These are phyloP conservation scores for Aspergillus alliaceus DNA, from an alignment of 2,329 filamentous ascomycete species.

Conservation along the genomic window DNA sequence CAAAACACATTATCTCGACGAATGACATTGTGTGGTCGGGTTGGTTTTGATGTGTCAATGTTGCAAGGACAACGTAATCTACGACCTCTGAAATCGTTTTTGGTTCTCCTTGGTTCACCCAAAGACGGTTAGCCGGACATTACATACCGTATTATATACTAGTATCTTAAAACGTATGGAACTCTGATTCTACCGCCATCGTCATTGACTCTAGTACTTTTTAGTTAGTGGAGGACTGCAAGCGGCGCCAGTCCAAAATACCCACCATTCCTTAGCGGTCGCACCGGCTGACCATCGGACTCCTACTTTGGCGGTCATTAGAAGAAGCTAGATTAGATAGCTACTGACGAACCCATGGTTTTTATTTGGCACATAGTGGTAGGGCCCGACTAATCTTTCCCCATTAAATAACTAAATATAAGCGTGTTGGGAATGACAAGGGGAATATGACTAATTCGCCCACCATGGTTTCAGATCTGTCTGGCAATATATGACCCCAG, in stretches of 20 bases:
- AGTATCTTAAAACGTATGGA: background rate
- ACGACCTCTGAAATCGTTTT: background rate
- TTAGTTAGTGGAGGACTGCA: background rate
- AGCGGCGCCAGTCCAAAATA: background rate
- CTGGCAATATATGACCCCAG: background rate
- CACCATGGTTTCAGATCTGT: constrained; percentile 1
- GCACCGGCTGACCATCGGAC: background rate
- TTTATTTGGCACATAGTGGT: background rate
- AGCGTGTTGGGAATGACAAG: background rate
- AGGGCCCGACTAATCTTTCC: background rate
- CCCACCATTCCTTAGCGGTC: background rate
- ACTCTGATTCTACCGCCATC: background rate
- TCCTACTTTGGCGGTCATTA: background rate
- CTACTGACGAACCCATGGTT: background rate
- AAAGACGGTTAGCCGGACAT: background rate
- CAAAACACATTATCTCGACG: background rate
- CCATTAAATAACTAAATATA: background rate
- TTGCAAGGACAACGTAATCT: constrained; percentile 9
- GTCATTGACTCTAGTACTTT: background rate
- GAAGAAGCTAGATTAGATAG: background rate
- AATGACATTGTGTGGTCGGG: background rate
- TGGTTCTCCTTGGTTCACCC: background rate
- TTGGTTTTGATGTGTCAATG: background rate
- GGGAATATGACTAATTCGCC: background rate
- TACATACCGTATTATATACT: background rate